These are phyloP conservation scores for Eimeria acervulina DNA, from an alignment of 169 alveolate species.

Conservation along the genomic window DNA sequence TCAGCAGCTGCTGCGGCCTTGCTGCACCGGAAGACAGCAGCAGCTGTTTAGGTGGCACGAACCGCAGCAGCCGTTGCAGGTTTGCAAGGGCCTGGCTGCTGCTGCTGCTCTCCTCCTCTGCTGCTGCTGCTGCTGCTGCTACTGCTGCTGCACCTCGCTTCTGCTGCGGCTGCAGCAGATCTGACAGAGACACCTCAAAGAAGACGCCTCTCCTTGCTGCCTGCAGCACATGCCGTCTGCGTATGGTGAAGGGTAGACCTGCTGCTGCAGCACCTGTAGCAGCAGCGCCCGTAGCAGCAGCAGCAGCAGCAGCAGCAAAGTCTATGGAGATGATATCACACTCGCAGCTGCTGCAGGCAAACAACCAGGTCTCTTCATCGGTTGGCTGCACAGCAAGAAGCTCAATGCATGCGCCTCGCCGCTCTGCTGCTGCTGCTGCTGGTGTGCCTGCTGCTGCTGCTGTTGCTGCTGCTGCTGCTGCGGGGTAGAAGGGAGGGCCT, in stretches of 20 bases:
- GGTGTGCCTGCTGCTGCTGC: neutral
- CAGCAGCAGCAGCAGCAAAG: too few species aligned
- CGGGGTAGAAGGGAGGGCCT: constrained; percentile 43
- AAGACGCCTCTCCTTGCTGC: constrained; percentile 62
- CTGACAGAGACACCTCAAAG: constrained; percentile 48
- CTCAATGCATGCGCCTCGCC: too few species aligned
- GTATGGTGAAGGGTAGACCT: constrained; percentile 49
- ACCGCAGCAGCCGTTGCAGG: constrained; percentile 63
- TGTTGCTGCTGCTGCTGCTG: neutral
- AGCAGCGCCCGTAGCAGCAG: too few species aligned
- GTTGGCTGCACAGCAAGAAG: too few species aligned
- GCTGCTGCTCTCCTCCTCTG: neutral
- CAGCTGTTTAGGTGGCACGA: constrained; percentile 57
- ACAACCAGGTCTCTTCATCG: too few species aligned
- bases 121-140: neutral
- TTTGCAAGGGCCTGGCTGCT: neutral
- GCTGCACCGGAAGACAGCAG: constrained; percentile 64
- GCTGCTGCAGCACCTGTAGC: too few species aligned
- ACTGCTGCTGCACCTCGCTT: neutral
- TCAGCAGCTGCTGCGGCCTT: constrained; percentile 34
- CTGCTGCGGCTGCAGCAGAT: constrained; percentile 14
- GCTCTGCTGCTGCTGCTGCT: neutral
- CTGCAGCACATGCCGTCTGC: constrained; percentile 63
- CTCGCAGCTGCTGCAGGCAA: too few species aligned
- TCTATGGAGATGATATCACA: too few species aligned